Percentiles rank a stretch among this genome's conserved stretches.
phyloP scores from a whole-genome alignment of 129 eudicot species.

The Pulicaria dysenterica region DNA sequence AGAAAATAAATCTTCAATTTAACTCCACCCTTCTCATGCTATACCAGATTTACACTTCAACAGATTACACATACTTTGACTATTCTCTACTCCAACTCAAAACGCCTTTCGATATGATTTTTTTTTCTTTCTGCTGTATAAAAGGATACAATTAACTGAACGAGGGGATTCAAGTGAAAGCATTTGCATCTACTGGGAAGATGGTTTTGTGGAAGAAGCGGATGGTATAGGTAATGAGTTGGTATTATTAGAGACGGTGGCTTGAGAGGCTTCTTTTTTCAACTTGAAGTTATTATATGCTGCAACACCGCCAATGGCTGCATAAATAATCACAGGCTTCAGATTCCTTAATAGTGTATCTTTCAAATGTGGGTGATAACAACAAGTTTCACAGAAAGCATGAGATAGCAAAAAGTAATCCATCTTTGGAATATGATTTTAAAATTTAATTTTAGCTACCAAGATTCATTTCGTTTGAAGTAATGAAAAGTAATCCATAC shows the following conservation, averaged over 20 bases:
- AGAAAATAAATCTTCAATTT: too few species aligned
- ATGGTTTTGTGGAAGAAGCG: slow-evolving; percentile 39
- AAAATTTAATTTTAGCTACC: too few species aligned
- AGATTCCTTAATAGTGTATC: neutral
- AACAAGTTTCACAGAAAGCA: neutral
- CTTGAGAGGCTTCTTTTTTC: slow-evolving; percentile 69
- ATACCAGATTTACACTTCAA: slow-evolving; percentile 22
- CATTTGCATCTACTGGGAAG: slow-evolving; percentile 32
- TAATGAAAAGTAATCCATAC: too few species aligned
- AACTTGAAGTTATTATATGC: slow-evolving; percentile 90
- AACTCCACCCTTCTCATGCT: slow-evolving; percentile 5
- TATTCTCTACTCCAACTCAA: slow-evolving; percentile 16
- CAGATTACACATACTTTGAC: slow-evolving; percentile 9
- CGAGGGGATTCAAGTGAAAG: neutral
- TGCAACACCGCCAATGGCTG: slow-evolving; percentile 98
- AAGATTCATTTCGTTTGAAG: too few species aligned
- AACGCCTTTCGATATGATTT: slow-evolving; percentile 15
- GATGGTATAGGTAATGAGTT: slow-evolving; percentile 44
- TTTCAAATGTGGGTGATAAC: neutral
- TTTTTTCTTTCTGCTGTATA: neutral
- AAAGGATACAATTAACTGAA: slow-evolving; percentile 10
- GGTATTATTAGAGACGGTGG: slow-evolving; percentile 32
- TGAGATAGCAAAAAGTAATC: neutral
- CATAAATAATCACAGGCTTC: slow-evolving; percentile 28
- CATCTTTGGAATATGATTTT: neutral